Evolutionary conservation across 148 eudicot genomes (phyloP), one percentile per base, ranked within the genome.

Genomic region (Linanthus parryae): DNA sequence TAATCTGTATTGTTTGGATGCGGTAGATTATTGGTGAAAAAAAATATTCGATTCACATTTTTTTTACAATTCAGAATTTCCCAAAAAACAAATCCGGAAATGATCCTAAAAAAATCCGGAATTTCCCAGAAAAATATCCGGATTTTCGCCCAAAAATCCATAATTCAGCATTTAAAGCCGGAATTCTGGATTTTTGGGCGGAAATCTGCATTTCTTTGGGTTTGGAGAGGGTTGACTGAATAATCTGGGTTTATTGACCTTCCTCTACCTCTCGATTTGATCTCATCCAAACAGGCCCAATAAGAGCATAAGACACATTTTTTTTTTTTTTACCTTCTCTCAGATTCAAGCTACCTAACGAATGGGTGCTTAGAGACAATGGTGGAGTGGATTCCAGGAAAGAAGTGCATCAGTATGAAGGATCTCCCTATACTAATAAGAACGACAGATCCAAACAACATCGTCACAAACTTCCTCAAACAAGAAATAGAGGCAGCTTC

Each of bases 351-450:
- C 53, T 28, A 15, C 53, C 31, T 48, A 16, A 56, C 41, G 20
- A 64, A 64, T 48, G 68, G 62, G 4, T 48, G 24, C 11, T 39
- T 48, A 30, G 62, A 64, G 19, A 56, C 62, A 2, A 26, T 18
- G 12, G 30, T 64, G 50, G 68, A 64, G 21, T 56, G 24, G 35
- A 39, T 64, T 20, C 61, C 55, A n/a, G 38, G 42, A 18, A 38
- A 34, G 56, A 48, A 28, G 8, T 16, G 15, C 11, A 24, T 64
- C 3, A 41, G 50, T n/a, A 25, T 64, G 20, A 64, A 42, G 12
- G 62, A 64, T 23, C 36, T 64, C n/a, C 68, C 68, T 0, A 10
- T 11, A 3, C 33, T 45, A 8, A 48, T 56, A 7, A 19, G 56
- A 48, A 48, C 41, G 26, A 47, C 48, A 15, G 38, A 56, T 40